phyloP scores from a whole-genome alignment of 108 stramenopile genomes.

The Stephanodiscus minutulus region DNA sequence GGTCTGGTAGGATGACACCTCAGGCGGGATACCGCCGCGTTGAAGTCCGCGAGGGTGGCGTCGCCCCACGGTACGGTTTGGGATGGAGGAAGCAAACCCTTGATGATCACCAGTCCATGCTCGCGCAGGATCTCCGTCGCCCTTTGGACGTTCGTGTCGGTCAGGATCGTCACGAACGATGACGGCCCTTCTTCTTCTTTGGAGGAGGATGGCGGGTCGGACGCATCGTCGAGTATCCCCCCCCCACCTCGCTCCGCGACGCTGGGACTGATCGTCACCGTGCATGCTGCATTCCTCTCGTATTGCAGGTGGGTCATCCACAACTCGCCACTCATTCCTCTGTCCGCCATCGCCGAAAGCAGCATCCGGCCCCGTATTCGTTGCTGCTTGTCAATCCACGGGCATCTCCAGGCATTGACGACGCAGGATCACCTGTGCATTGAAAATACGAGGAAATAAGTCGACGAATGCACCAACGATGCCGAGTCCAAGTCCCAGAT shows the following conservation, averaged over 20 bases:
- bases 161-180: conserved; percentile 42
- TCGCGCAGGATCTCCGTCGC: too few relatives aligned
- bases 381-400: conserved; percentile 42
- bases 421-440: conserved; percentile 32
- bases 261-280: too few relatives aligned
- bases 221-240: conserved; percentile 16
- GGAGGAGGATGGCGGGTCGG: conserved; percentile 15
- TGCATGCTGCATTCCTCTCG: too few relatives aligned
- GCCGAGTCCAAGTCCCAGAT: conserved; percentile 24
- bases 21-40: conserved; percentile 56
- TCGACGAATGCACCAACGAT: not conserved
- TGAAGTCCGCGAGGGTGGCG: conserved; percentile 63
- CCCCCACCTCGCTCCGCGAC: too few relatives aligned
- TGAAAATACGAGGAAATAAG: conserved; percentile 2
- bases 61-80: conserved; percentile 62
- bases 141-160: too few relatives aligned
- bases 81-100: too few relatives aligned
- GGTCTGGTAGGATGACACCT: conserved; percentile 39
- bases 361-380: too few relatives aligned
- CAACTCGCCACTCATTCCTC: too few relatives aligned
- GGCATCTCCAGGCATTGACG: conserved; percentile 38
- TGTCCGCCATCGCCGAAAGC: too few relatives aligned
- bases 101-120: too few relatives aligned
- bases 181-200: conserved; percentile 33
- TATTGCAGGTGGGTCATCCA: too few relatives aligned